Evolutionary conservation across 108 stramenopile species (phyloP).

Genomic region (Conticribra guillardii): DNA sequence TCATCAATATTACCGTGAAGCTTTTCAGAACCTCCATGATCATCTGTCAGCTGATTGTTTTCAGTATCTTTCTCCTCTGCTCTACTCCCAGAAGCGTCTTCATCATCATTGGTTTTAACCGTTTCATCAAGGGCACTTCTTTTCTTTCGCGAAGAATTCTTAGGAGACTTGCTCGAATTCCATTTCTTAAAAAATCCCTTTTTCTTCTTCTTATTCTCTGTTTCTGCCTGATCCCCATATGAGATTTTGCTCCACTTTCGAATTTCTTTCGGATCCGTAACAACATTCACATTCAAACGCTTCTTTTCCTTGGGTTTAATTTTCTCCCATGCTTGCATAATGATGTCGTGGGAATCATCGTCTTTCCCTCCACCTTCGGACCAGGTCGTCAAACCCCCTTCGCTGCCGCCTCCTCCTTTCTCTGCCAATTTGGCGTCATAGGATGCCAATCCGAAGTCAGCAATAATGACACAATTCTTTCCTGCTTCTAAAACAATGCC

Average conservation of each 20-base stretch:
- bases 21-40: no score
- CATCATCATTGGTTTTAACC: no score
- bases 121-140: no score
- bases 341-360: conserved; percentile 44
- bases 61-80: no score
- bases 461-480: conserved; percentile 45
- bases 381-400: conserved; percentile 32
- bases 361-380: conserved; percentile 21
- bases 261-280: conserved; percentile 56
- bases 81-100: no score
- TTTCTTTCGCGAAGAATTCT: neutral
- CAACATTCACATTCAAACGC: conserved; percentile 51
- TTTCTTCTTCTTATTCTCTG: conserved; percentile 30
- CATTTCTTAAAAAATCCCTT: conserved; percentile 27
- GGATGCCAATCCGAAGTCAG: conserved; percentile 53
- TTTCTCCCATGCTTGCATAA: conserved; percentile 50
- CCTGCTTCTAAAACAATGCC: conserved; percentile 54
- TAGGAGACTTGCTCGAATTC: conserved; percentile 8
- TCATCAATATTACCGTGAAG: neutral
- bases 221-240: conserved; percentile 44
- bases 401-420: no score
- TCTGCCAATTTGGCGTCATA: conserved; percentile 20
- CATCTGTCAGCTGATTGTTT: no score
- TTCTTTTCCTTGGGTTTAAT: conserved; percentile 57
- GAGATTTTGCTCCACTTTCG: conserved; percentile 55